A percentile compares a stretch with the other conserved stretches of the same genome.
These are phyloP conservation scores for Aspergillus eucalypticola DNA, from an alignment of 2,329 filamentous ascomycete genomes.

Conservation along the genomic window DNA sequence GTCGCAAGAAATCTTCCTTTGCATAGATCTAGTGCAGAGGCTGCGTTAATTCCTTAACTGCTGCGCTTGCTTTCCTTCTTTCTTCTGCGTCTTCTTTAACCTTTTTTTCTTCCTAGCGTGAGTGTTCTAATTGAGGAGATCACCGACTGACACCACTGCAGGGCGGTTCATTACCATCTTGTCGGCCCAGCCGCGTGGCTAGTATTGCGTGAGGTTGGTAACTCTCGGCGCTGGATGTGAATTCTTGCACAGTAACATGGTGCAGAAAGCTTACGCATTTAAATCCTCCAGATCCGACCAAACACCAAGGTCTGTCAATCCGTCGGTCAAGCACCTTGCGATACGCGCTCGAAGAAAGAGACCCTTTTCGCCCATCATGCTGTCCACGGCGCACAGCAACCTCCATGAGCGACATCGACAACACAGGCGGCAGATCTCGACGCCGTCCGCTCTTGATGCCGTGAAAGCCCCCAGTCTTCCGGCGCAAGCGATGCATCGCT, in stretches of 20 bases:
- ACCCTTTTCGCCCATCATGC: constrained; percentile 59
- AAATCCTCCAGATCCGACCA: constrained; percentile 15
- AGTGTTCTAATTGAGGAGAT: constrained; percentile 41
- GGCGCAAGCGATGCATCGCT: constrained; percentile 53
- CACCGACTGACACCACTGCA: constrained; percentile 58
- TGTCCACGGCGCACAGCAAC: constrained; percentile 72
- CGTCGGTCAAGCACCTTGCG: constrained; percentile 17
- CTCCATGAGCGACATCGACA: constrained; percentile 72
- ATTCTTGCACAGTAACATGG: constrained; percentile 7
- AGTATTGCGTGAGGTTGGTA: constrained; percentile 76
- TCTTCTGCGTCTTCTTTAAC: constrained; percentile 10
- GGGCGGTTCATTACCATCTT: constrained; percentile 50
- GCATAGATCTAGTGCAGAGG: constrained; percentile 19
- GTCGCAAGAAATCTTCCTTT: constrained; percentile 10
- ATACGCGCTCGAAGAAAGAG: constrained; percentile 19
- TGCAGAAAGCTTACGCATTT: constrained; percentile 19
- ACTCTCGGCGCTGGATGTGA: constrained; percentile 8
- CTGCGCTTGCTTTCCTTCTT: constrained; percentile 7
- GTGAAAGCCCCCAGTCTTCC: constrained; percentile 69
- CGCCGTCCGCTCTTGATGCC: constrained; percentile 74
- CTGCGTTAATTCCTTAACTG: constrained; percentile 11
- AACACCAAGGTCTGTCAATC: constrained; percentile 45
- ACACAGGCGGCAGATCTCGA: constrained; percentile 87
- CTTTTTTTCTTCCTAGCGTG: constrained; percentile 18
- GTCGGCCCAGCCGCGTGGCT: constrained; percentile 63